These are phyloP conservation scores for Ceratobasidium sp. DNA, from an alignment of 1,284 basidiomycete species.

Conservation along the genomic window DNA sequence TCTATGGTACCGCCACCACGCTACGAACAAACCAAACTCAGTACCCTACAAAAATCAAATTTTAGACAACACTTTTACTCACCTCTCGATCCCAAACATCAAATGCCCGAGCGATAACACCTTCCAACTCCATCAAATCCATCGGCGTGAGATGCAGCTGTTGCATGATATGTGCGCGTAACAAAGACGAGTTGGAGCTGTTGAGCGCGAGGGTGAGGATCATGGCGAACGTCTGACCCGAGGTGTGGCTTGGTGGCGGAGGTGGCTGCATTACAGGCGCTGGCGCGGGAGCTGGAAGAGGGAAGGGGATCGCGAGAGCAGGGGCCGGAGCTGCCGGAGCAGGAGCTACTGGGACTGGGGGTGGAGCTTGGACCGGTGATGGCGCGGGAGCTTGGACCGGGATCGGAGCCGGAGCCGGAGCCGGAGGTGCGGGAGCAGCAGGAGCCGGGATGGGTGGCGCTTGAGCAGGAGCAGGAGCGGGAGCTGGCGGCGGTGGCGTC, in stretches of 20 bases:
- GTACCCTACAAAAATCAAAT: no score
- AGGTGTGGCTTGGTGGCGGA: slow-evolving; percentile 56
- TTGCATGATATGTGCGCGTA: slow-evolving; percentile 79
- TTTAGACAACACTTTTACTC: neutral
- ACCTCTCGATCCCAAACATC: slow-evolving; percentile 85
- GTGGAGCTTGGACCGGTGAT: slow-evolving; percentile 10
- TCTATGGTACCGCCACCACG: slow-evolving; percentile 7
- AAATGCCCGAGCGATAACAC: slow-evolving; percentile 82
- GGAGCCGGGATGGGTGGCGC: slow-evolving; percentile 3
- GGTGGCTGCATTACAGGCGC: neutral
- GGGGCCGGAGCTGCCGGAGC: no score
- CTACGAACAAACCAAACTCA: slow-evolving; percentile 1
- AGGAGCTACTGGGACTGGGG: neutral
- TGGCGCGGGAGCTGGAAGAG: slow-evolving; percentile 13
- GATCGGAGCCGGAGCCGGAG: neutral
- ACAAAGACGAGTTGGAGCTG: slow-evolving; percentile 66
- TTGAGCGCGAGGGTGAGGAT: slow-evolving; percentile 78
- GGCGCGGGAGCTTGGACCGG: neutral
- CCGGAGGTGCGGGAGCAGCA: slow-evolving; percentile 17
- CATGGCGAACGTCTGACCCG: slow-evolving; percentile 79
- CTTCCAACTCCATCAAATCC: slow-evolving; percentile 80
- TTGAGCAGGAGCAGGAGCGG: slow-evolving; percentile 52
- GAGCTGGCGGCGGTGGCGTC: slow-evolving; percentile 55
- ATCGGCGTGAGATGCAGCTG: slow-evolving; percentile 79
- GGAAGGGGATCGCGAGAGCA: neutral